These are phyloP conservation scores for Fraxinus pennsylvanica DNA, from an alignment of 257 asterid species.

Conservation along the genomic window DNA sequence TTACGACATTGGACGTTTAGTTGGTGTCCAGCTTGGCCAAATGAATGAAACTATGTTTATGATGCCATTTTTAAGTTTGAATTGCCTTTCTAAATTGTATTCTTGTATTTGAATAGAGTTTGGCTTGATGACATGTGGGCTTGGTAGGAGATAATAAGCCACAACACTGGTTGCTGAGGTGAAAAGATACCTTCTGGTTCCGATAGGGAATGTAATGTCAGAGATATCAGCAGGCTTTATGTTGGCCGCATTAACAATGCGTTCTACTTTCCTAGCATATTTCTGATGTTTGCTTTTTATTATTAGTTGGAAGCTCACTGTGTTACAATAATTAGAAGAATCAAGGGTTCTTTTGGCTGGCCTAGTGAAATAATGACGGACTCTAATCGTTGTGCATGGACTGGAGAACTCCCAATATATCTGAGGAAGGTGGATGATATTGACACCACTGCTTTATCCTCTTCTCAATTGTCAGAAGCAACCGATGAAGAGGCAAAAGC, in stretches of 20 bases:
- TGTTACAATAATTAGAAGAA: slow-evolving; percentile 50
- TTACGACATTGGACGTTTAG: neutral
- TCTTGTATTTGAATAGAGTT: neutral
- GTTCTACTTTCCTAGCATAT: neutral
- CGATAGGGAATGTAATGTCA: neutral
- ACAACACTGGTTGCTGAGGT: neutral
- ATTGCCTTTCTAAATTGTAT: neutral
- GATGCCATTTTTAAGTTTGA: neutral
- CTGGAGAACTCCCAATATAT: slow-evolving; percentile 64
- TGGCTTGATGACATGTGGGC: neutral
- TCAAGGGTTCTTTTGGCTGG: slow-evolving; percentile 69
- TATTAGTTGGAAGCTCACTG: slow-evolving; percentile 62
- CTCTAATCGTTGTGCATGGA: slow-evolving; percentile 53
- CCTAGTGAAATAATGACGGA: slow-evolving; percentile 59
- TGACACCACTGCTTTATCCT: slow-evolving; percentile 37
- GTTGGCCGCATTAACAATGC: neutral
- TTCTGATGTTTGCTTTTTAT: slow-evolving; percentile 24
- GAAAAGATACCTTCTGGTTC: neutral
- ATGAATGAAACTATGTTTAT: neutral
- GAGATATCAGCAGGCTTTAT: neutral
- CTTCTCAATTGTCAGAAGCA: slow-evolving; percentile 35
- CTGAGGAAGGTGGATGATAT: slow-evolving; percentile 39
- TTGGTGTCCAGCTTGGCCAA: neutral
- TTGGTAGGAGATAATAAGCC: neutral
- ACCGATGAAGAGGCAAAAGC: slow-evolving; percentile 56